Percentiles rank a stretch among this genome's conserved stretches.
Evolutionary conservation across 2,329 filamentous ascomycete genomes (phyloP).

Genomic region (Nothopassalora personata): DNA sequence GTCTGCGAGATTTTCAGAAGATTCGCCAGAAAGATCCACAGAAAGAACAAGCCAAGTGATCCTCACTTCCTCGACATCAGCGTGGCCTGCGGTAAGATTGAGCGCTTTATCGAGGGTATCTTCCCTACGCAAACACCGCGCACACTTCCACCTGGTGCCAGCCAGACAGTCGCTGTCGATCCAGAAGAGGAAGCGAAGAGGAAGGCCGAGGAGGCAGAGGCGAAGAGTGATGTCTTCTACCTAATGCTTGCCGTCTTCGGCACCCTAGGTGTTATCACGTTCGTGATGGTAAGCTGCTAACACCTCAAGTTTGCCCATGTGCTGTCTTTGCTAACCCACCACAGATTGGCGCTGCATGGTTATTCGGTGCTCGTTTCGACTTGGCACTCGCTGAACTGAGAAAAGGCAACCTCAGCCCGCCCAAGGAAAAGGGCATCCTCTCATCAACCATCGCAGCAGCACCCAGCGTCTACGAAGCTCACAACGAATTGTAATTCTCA

Average conservation of each 20-base stretch:
- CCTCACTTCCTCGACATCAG: slow-evolving; percentile 91
- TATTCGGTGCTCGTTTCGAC: slow-evolving; percentile 79
- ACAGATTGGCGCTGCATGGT: slow-evolving; percentile 71
- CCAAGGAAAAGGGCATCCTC: slow-evolving; percentile 12
- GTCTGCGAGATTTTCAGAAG: slow-evolving; percentile 76
- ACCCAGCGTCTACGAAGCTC: slow-evolving; percentile 19
- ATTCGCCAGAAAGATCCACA: slow-evolving; percentile 75
- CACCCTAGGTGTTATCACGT: slow-evolving; percentile 66
- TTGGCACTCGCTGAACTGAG: slow-evolving; percentile 55
- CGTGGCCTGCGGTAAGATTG: slow-evolving; percentile 84
- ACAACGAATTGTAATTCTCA: slow-evolving; percentile 26
- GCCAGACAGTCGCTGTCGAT: slow-evolving; percentile 35
- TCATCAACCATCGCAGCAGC: slow-evolving; percentile 7
- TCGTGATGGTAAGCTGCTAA: slow-evolving; percentile 66
- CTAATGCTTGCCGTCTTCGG: slow-evolving; percentile 62
- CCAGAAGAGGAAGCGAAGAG: slow-evolving; percentile 54
- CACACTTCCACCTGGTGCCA: slow-evolving; percentile 29
- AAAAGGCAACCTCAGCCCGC: slow-evolving; percentile 35
- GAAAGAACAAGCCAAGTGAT: slow-evolving; percentile 90
- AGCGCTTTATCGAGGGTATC: slow-evolving; percentile 90
- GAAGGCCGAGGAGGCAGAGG: slow-evolving; percentile 48
- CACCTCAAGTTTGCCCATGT: no score
- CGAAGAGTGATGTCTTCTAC: slow-evolving; percentile 53
- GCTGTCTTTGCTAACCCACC: slow-evolving; percentile 7
- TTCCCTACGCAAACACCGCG: slow-evolving; percentile 80